Base-by-base conservation (phyloP, 1,284 basidiomycete species). In the Schizophyllum amplum region DNA sequence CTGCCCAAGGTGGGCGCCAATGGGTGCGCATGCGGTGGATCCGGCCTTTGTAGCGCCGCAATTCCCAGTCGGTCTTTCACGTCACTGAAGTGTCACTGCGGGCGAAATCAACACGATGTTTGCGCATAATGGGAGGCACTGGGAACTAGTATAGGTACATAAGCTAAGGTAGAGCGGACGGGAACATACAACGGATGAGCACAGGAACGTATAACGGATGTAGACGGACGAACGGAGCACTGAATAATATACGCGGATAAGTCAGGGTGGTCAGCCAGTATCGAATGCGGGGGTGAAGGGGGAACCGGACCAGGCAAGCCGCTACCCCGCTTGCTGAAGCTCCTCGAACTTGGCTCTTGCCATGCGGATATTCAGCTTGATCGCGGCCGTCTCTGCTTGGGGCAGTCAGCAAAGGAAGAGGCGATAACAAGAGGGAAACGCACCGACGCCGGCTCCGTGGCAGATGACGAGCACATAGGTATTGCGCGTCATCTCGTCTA, bases 381-480 rank as follows among this genome's bases (percentile, higher is more conserved):
- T 72, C 1, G 92, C 90, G 3, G 90, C 87, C 1, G 89, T 86
- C 75, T 94, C 92, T 93, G 68, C 27, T 55, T 4, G 24, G 20
- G n/a, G 24, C 2, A 49, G 50, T 54, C 21, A 57, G 46, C 24
- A 23, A 60, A 20, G 56, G 26, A 21, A 33, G 47, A 33, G 23
- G 17, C 17, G 15, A 54, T 48, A 13, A 25, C 47, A 50, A 49
- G n/a, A 20, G 11, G 42, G 55, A 6, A 51, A 59, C 82, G 62
- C 63, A 94, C 94, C 89, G 65, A 96, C 88, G 66, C 85, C 82
- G 0, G 91, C 90, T 68, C 97, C 87, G 59, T 92, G 88, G 9
- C 92, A 86, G 33, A 99, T 82, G 58, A 96, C 82, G 66, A 99
- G 78, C 57, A 98, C 88, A 66, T 94, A 98, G 0, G 96, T 98